Base-by-base conservation (phyloP, 257 asterid species). In the Nicotiana undulata region DNA sequence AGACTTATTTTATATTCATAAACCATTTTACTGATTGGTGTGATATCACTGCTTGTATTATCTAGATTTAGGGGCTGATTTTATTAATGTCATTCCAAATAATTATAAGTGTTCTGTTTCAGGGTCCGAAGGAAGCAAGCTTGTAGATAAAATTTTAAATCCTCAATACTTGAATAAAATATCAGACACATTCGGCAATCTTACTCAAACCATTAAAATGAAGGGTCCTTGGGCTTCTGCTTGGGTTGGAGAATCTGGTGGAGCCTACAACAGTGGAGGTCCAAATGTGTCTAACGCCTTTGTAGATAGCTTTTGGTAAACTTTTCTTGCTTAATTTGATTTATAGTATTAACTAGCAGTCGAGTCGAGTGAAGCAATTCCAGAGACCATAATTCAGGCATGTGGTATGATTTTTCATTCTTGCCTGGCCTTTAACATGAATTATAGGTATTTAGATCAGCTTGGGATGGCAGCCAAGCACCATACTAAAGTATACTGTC, bases 231-330 rank as follows among this genome's bases (percentile, higher is more conserved):
- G 98, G 99, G 86, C 98, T 79, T 89, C 89, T 76, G 91, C 95
- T 9, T 96, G 99, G 99, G 94, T 96, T 77, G 91, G 98, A 32
- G 99, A 96, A 83, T 90, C 99, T 3, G 99, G 99, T 63, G 99
- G 99, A 55, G 93, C 96, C 80, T 92, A 13, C 87, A 94, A 91
- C 87, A 96, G 81, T 67, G 98, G 99, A 60, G 96, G 93, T 72
- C 81, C 55, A 76, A 87, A 84, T 63, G 89, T 91, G 79, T 96
- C 99, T 3, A 85, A 92, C 84, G 84, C 99, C 51, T 96, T 92
- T 17, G 70, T 92, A 68, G 82, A 94, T 90, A 94, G 95, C 90
- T 93, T 95, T 86, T 95, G 98, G 99, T 95, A 88, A 22, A 61
- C n/a, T 32, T 16, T 77, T 77, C 20, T 58, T 18, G 12, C 79